Conservation (phyloP, 1,139 yeast genomes). For the Scheffersomyces segobiensis region DNA sequence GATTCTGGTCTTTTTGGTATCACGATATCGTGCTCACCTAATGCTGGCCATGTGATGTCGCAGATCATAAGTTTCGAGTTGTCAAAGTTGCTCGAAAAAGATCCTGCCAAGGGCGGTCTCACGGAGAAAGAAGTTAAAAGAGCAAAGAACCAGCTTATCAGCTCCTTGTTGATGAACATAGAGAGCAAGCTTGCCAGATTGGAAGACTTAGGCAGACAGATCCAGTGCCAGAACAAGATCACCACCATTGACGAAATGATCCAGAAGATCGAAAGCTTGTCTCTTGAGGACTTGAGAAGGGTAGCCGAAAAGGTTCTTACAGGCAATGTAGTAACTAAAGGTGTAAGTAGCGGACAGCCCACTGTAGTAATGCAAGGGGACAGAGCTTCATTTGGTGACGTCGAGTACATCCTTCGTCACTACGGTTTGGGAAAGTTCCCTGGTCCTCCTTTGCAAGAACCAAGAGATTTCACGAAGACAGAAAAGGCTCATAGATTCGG, state of each 20-base stretch:
- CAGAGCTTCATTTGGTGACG: conserved; percentile 82
- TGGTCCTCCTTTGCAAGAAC: conserved; percentile 25
- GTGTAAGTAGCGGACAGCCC: conserved; percentile 62
- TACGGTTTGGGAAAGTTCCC: conserved; percentile 68
- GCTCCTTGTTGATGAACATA: conserved; percentile 89
- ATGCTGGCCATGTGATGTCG: conserved; percentile 80
- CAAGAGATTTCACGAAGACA: conserved; percentile 26
- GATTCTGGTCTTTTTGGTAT: conserved; percentile 93
- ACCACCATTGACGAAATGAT: conserved; percentile 87
- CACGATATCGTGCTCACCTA: conserved; percentile 79
- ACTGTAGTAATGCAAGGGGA: conserved; percentile 90
- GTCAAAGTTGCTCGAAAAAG: conserved; percentile 55
- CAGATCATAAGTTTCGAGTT: conserved; percentile 81
- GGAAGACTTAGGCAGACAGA: conserved; percentile 94
- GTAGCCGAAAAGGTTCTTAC: conserved; percentile 80
- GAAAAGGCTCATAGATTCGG: conserved; percentile 14
- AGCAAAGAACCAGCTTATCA: conserved; percentile 88
- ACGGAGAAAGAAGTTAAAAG: conserved; percentile 74
- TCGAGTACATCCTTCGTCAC: conserved; percentile 59
- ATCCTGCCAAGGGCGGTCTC: conserved; percentile 60
- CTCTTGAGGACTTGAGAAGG: conserved; percentile 64
- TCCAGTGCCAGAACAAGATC: conserved; percentile 78
- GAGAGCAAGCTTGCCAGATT: conserved; percentile 89
- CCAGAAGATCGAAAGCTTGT: conserved; percentile 64
- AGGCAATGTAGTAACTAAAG: conserved; percentile 55